These are phyloP conservation scores for Auriscalpium microsporum DNA, from an alignment of 768 basidiomycete species.

Conservation along the genomic window DNA sequence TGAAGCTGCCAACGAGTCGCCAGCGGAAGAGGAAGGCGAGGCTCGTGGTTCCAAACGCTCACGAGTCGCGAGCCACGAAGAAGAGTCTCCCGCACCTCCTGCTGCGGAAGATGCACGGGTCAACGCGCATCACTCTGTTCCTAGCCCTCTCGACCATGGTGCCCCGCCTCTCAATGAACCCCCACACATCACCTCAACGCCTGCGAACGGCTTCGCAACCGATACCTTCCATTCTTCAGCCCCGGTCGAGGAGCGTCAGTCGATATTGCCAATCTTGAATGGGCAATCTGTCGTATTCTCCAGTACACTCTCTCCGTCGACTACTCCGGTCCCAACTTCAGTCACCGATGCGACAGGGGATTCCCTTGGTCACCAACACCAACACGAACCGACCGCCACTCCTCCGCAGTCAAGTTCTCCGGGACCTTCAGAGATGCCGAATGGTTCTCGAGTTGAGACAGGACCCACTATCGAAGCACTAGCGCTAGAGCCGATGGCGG, in stretches of 20 bases:
- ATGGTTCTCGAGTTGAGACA: neutral
- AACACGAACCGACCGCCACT: neutral
- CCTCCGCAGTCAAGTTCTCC: neutral
- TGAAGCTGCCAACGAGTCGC: slow-evolving; percentile 26
- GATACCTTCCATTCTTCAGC: neutral
- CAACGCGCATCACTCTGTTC: slow-evolving; percentile 6
- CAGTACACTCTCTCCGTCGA: neutral
- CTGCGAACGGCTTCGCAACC: neutral
- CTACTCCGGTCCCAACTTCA: neutral
- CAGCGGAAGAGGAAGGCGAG: slow-evolving; percentile 11
- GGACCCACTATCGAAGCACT: neutral
- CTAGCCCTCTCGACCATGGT: neutral
- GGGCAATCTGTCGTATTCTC: neutral
- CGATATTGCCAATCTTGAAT: neutral
- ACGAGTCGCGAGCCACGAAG: slow-evolving; percentile 15
- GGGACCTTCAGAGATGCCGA: neutral
- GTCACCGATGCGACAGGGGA: neutral
- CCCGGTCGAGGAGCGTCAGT: neutral
- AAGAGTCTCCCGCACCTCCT: slow-evolving; percentile 3
- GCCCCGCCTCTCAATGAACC: slow-evolving; percentile 1
- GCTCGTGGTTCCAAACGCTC: slow-evolving; percentile 9
- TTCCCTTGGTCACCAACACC: neutral
- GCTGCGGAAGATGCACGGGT: neutral
- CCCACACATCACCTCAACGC: neutral
- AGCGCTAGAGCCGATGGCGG: slow-evolving; percentile 32